Evolutionary conservation across 106 monocot species (phyloP).

Genomic region (Posidonia australis): DNA sequence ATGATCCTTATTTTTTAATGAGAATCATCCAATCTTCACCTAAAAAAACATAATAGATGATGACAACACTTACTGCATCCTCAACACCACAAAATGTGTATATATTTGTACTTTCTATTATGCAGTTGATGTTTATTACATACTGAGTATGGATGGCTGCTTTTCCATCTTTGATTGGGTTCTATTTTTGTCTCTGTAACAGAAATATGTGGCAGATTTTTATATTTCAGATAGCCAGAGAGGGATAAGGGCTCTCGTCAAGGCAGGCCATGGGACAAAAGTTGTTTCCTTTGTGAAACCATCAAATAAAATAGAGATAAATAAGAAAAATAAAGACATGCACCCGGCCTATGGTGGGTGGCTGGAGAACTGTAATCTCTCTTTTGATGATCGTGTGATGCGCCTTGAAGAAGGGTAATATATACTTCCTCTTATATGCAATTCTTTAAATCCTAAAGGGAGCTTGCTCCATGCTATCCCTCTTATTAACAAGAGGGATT

Average conservation of each 20-base stretch:
- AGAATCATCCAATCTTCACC: too few species aligned
- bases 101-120: too few species aligned
- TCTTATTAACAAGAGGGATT: background rate
- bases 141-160: too few species aligned
- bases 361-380: slow-evolving; percentile 42
- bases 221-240: slow-evolving; percentile 60
- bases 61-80: too few species aligned
- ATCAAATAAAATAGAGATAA: slow-evolving; percentile 30
- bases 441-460: background rate
- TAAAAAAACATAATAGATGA: too few species aligned
- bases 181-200: slow-evolving; percentile 10
- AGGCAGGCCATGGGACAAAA: slow-evolving; percentile 64
- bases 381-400: slow-evolving; percentile 32
- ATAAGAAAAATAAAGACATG: slow-evolving; percentile 35
- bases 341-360: slow-evolving; percentile 33
- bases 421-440: background rate
- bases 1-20: too few species aligned
- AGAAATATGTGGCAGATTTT: slow-evolving; percentile 71
- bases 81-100: too few species aligned
- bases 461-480: background rate
- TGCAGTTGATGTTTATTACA: too few species aligned
- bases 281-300: slow-evolving; percentile 54
- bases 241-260: slow-evolving; percentile 65
- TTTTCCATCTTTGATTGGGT: background rate
- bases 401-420: slow-evolving; percentile 69